Conservation (phyloP, 169 alveolate genomes). For the Pseudocohnilembus persalinus region DNA sequence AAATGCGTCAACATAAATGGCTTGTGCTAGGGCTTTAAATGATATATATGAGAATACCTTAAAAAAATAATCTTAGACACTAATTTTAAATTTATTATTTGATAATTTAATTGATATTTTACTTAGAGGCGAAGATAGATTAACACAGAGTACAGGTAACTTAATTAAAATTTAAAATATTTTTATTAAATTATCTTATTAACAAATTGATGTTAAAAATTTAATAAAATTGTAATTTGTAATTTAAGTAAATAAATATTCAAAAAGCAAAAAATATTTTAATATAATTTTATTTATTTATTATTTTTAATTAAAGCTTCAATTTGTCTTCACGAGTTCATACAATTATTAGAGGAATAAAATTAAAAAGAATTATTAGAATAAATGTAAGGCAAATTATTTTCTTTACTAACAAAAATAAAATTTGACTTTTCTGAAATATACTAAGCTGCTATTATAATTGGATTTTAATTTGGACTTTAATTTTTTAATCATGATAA, state of each 20-base stretch:
- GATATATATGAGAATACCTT: background rate
- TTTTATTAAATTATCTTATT: no score
- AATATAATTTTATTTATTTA: no score
- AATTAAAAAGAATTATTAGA: background rate
- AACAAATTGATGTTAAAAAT: no score
- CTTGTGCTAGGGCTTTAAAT: background rate
- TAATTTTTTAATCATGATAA: background rate
- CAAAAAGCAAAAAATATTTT: no score
- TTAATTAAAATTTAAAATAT: no score
- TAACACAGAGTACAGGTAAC: background rate
- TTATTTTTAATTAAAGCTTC: no score
- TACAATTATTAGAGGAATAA: background rate
- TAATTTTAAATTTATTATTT: no score
- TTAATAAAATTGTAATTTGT: no score
- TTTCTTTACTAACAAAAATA: no score
- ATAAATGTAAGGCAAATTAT: background rate
- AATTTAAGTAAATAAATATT: no score
- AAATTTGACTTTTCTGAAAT: background rate
- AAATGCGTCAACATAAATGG: background rate
- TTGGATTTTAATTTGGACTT: background rate
- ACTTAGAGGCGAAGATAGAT: background rate
- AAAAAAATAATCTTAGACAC: no score
- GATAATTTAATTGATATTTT: background rate
- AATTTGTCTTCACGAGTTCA: background rate
- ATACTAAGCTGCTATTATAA: background rate